Evolutionary conservation across 208 protist genomes (phyloP).

Genomic region (Acanthamoeba royreba): DNA sequence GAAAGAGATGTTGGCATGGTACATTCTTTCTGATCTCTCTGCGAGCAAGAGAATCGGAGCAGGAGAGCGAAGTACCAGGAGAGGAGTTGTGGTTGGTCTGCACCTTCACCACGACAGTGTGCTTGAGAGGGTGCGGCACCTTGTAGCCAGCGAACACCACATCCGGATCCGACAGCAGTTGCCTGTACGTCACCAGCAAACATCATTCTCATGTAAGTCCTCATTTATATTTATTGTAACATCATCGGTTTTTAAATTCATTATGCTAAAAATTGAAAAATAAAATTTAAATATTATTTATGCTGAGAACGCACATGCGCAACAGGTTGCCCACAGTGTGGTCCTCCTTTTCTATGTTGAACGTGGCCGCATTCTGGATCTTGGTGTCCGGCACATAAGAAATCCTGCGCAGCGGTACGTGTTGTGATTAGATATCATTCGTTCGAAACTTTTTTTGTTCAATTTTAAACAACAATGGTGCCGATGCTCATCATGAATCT

Average conservation of each 20-base stretch:
- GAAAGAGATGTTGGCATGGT: background rate
- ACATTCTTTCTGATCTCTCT: too few species aligned
- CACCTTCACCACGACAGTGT: constrained; percentile 69
- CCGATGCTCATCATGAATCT: too few species aligned
- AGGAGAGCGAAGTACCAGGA: background rate
- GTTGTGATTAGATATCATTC: background rate
- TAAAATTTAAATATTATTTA: background rate
- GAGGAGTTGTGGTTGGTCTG: constrained; percentile 63
- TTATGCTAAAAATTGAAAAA: background rate
- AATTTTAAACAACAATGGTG: too few species aligned
- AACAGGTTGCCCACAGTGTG: constrained; percentile 80
- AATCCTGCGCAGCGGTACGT: constrained; percentile 45
- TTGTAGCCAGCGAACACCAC: constrained; percentile 76
- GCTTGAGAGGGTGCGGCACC: constrained; percentile 76
- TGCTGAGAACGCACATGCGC: constrained; percentile 64
- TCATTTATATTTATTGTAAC: background rate
- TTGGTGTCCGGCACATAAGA: constrained; percentile 63
- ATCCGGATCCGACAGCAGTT: constrained; percentile 66
- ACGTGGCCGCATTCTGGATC: constrained; percentile 69
- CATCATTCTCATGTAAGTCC: too few species aligned
- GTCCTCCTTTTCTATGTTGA: constrained; percentile 77
- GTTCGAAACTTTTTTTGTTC: too few species aligned
- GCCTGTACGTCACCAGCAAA: constrained; percentile 28
- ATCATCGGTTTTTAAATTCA: too few species aligned
- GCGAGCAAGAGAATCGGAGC: background rate